Evolutionary conservation across 139 green algal species (phyloP).

Genomic region (Eudorina sp.): DNA sequence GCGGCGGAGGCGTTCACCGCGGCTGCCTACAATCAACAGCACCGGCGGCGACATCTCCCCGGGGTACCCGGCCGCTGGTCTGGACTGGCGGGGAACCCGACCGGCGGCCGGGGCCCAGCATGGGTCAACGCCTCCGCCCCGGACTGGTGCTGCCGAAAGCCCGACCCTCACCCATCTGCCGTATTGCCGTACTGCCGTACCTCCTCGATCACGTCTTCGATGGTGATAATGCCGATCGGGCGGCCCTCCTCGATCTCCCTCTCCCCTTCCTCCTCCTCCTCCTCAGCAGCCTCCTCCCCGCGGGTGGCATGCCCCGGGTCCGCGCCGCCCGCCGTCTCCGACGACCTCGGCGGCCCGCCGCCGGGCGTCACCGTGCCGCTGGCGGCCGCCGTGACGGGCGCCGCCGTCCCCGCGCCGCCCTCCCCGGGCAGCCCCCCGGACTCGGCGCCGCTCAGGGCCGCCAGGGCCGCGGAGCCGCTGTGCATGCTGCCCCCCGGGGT

Average conservation of each 20-base stretch:
- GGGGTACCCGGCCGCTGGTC: too few relatives aligned
- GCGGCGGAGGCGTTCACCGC: too few relatives aligned
- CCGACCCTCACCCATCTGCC: background rate
- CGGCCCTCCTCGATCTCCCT: conserved; percentile 25
- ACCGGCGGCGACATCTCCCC: background rate
- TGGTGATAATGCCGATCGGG: conserved; percentile 69
- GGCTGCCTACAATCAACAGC: too few relatives aligned
- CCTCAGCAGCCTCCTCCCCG: background rate
- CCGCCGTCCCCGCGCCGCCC: background rate
- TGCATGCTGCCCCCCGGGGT: background rate
- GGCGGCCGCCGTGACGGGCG: too few relatives aligned
- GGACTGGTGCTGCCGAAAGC: too few relatives aligned
- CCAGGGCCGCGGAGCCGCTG: background rate
- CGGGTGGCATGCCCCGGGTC: too few relatives aligned
- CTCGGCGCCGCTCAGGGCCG: background rate
- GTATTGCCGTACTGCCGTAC: too few relatives aligned
- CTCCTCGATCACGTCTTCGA: conserved; percentile 73
- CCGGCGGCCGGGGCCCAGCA: too few relatives aligned
- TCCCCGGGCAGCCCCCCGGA: too few relatives aligned
- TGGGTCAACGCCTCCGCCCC: too few relatives aligned
- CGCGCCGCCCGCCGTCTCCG: too few relatives aligned
- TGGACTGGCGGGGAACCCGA: too few relatives aligned
- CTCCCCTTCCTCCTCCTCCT: background rate
- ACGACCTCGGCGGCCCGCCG: background rate
- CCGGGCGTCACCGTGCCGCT: background rate